phyloP scores from a whole-genome alignment of 192 early-diverging fungal species.

The Linnemannia hyalina region DNA sequence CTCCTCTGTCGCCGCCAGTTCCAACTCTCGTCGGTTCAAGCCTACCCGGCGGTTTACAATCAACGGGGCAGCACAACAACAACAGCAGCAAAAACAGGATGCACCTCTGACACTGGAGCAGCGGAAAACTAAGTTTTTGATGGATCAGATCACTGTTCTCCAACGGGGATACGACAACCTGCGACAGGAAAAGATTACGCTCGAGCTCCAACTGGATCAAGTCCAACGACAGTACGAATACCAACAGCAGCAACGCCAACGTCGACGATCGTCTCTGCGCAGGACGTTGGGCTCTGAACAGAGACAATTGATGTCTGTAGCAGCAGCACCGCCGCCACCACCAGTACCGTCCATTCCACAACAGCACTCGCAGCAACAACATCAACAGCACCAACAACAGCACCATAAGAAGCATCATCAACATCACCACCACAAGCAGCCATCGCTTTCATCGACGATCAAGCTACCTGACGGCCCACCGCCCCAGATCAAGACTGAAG shows the following conservation, averaged over 20 bases:
- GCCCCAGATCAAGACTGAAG: background rate
- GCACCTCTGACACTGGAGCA: conserved; percentile 27
- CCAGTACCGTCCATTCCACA: background rate
- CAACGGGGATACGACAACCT: conserved; percentile 42
- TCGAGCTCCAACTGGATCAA: conserved; percentile 40
- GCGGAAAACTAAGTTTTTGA: conserved; percentile 29
- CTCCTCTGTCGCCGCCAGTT: conserved; percentile 30
- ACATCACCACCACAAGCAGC: background rate
- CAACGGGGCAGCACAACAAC: conserved; percentile 12
- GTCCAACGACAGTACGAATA: conserved; percentile 36
- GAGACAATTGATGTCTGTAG: background rate
- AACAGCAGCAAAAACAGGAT: conserved; percentile 4
- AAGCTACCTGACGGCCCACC: background rate
- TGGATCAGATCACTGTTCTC: conserved; percentile 48
- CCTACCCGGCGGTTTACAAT: conserved; percentile 40
- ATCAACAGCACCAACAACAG: background rate
- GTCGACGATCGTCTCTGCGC: conserved; percentile 13
- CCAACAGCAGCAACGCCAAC: conserved; percentile 37
- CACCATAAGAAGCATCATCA: background rate
- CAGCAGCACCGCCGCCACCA: background rate
- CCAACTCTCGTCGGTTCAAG: conserved; percentile 25
- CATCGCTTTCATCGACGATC: background rate
- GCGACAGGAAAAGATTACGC: conserved; percentile 41
- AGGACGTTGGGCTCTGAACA: conserved; percentile 14
- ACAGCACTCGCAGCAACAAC: background rate